Evolutionary conservation across 2,329 filamentous ascomycete genomes (phyloP), one percentile per base, ranked within the genome.

Genomic region (Salinomyces thailandicus): DNA sequence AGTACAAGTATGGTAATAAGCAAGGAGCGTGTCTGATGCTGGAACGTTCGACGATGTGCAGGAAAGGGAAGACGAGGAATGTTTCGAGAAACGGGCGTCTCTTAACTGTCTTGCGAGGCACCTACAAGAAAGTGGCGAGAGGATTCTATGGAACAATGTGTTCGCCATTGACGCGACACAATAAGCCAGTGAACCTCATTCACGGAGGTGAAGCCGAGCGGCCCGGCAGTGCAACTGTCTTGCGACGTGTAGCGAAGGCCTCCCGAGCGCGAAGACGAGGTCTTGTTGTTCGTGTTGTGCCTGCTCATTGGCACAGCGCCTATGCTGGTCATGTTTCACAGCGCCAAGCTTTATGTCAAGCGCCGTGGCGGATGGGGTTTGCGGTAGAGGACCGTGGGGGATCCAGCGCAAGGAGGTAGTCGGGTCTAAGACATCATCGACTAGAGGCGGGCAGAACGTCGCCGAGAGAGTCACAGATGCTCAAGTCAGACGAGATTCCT

Each of bases 11-110:
- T 16, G n/a, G 27, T n/a, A 16, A 15, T 38, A 15, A 16, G 13
- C n/a, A 15, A 31, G 35, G 36, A 27, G 20, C 28, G 36, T 20
- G 13, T n/a, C n/a, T 26, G 18, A 13, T n/a, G n/a, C 22, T 26
- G 22, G 22, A 26, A n/a, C n/a, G 22, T 9, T 26, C 22, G n/a
- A 26, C 27, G 11, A 2, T 30, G 14, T n/a, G 27, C 11, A 18
- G n/a, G 13, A 24, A 16, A 22, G 30, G 14, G 24, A 28, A 15
- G 30, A 18, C 29, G 15, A 30, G 16, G 22, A 20, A 18, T 7
- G 26, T 6, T 28, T 13, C 11, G 5, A 12, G 15, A 6, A 29
- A 7, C 2, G n/a, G 26, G 24, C 5, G 17, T 15, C 13, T 9
- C 6, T 30, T 30, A 13, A 4, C 2, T 26, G 9, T n/a, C 22